Evolutionary conservation across 371 early-diverging fungal species (phyloP).

Genomic region (Syncephalis plumigaleata): DNA sequence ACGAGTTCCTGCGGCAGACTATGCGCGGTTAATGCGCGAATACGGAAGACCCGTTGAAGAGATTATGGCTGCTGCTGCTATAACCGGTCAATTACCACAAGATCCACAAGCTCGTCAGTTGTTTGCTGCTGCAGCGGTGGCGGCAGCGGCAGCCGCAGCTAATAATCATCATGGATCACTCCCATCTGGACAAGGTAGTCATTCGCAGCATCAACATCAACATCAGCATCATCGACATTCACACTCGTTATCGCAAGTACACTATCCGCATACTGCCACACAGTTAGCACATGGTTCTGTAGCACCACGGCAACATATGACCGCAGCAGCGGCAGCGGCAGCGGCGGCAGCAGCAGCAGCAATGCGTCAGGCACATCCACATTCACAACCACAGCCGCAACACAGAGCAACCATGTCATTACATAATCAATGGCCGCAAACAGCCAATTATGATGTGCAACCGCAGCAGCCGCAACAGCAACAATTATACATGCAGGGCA

Average conservation of each 20-base stretch:
- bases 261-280: constrained; percentile 12
- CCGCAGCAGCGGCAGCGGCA: too few species aligned
- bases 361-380: too few species aligned
- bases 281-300: constrained; percentile 15
- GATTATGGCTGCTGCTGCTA: too few species aligned
- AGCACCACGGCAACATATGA: constrained; percentile 12
- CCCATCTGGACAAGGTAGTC: constrained; percentile 3
- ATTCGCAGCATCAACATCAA: constrained; percentile 9
- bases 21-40: too few species aligned
- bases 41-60: too few species aligned
- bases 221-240: constrained; percentile 16
- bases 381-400: constrained; percentile 10
- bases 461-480: too few species aligned
- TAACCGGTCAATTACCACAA: too few species aligned
- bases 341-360: too few species aligned
- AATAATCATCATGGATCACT: constrained; percentile 12
- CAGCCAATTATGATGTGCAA: too few species aligned
- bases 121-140: constrained; percentile 14
- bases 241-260: constrained; percentile 6
- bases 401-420: too few species aligned
- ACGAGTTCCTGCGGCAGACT: too few species aligned
- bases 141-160: constrained; percentile 18
- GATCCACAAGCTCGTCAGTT: constrained; percentile 3
- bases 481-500: constrained; percentile 8
- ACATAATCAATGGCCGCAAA: too few species aligned